Base-by-base conservation (phyloP, 306 rosid genomes). In the Acmispon strigosus region DNA sequence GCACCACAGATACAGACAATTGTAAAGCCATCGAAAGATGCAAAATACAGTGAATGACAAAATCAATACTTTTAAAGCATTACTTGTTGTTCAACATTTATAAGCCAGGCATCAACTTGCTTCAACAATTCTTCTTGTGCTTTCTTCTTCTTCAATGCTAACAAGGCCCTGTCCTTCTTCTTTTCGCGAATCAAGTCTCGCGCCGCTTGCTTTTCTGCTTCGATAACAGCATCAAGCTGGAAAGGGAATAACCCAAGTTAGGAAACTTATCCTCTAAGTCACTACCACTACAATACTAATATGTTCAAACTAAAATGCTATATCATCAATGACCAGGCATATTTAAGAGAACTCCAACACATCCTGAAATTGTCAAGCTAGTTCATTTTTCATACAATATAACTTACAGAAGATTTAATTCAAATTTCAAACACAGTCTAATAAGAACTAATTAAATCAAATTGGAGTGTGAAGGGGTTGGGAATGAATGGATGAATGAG, bases 61-160 rank as follows among this genome's bases (percentile, higher is more conserved):
- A 51, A 14, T 24, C 18, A n/a, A 68, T 50, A 69, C 10, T 27
- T 27, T 2, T 44, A 65, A 62, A 73, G 14, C 16, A 80, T 83
- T 70, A 93, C 98, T 76, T 93, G 98, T 74, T 94, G 97, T 84
- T 94, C 98, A 54, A 90, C 98, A 80, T 94, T 94, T 45, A 94
- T 84, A 47, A 94, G 83, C 98, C 98, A 94, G 62, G 88, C 76
- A 54, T 90, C 98, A 41, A 94, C 98, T 87, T 94, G 96, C 88
- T 91, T 94, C 84, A 90, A 80, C 61, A 94, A 82, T 61, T 94
- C 97, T 84, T 94, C 98, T 77, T 94, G 98, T 45, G 96, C 10
- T 78, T 83, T 94, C 53, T 94, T 94, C 76, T 90, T 94, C 91
- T 86, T 94, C 51, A 94, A 80, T 10, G 96, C 91, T 64, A 94